These are phyloP conservation scores for Fusarium sp. DNA, from an alignment of 2,329 filamentous ascomycete genomes.

Conservation along the genomic window DNA sequence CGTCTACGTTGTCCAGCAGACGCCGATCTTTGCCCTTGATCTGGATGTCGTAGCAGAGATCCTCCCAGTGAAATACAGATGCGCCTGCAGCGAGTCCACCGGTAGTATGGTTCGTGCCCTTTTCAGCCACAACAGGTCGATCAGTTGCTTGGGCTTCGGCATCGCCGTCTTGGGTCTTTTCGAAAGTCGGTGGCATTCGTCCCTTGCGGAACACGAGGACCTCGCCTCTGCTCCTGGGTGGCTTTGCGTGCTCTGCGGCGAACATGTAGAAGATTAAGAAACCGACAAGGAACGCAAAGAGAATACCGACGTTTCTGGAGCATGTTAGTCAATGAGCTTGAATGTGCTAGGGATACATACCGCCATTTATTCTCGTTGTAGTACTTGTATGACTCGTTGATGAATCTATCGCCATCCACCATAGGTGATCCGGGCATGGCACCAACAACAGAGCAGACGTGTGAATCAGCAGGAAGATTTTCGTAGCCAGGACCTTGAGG, in stretches of 20 bases:
- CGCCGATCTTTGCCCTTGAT: constrained; percentile 75
- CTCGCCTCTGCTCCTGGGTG: constrained; percentile 73
- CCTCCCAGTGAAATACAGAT: constrained; percentile 75
- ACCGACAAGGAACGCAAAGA: constrained; percentile 72
- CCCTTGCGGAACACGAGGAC: constrained; percentile 74
- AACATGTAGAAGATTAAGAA: constrained; percentile 74
- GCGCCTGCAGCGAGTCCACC: constrained; percentile 26
- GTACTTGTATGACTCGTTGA: constrained; percentile 68
- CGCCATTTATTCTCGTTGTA: constrained; percentile 69
- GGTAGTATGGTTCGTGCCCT: background rate
- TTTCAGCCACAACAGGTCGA: constrained; percentile 38
- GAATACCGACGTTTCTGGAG: constrained; percentile 74
- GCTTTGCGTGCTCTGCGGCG: constrained; percentile 74
- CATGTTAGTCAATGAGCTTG: fast-evolving
- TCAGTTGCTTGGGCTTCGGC: constrained; percentile 49
- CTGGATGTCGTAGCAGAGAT: constrained; percentile 72
- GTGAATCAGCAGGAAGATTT: constrained; percentile 60
- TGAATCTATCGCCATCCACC: constrained; percentile 73
- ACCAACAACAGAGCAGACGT: constrained; percentile 67
- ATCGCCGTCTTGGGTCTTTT: constrained; percentile 57
- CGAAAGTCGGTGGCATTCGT: constrained; percentile 68
- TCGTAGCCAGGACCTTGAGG: constrained; percentile 52
- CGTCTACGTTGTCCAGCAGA: constrained; percentile 78
- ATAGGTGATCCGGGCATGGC: constrained; percentile 64
- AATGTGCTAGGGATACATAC: background rate